Conservation (phyloP, 176 grass and related monocot species). For the Elaeis guineensis region DNA sequence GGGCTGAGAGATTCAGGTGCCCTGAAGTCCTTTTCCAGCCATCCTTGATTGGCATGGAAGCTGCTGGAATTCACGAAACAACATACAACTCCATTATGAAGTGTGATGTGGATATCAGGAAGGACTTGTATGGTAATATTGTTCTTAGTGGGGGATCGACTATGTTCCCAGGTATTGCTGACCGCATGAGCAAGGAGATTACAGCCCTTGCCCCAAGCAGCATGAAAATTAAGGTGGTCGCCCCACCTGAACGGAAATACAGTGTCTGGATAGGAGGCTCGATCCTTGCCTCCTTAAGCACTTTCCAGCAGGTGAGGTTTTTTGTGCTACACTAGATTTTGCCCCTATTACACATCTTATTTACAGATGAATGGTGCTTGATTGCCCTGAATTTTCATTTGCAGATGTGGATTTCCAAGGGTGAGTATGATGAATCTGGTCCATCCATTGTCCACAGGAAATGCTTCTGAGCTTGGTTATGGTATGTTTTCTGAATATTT, state of each 20-base stretch:
- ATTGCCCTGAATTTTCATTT: not conserved
- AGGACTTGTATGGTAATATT: constrained; percentile 8
- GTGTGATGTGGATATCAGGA: constrained; percentile 10
- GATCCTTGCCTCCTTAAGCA: constrained; percentile 8
- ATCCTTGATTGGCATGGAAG: constrained; percentile 13
- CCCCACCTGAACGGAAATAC: constrained; percentile 7
- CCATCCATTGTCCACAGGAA: constrained; percentile 11
- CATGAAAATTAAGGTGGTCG: constrained; percentile 12
- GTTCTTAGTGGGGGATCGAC: constrained; percentile 5
- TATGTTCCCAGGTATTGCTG: constrained; percentile 9
- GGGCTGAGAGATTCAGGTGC: constrained; percentile 10
- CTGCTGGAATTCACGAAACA: constrained; percentile 10
- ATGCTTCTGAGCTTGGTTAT: constrained; percentile 2
- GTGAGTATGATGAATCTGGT: constrained; percentile 9
- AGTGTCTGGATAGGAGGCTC: constrained; percentile 7
- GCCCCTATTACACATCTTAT: no score
- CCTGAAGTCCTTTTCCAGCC: constrained; percentile 9
- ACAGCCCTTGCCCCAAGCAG: constrained; percentile 5
- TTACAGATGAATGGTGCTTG: no score
- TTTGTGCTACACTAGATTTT: not conserved
- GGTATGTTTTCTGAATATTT: not conserved
- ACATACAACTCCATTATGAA: constrained; percentile 13
- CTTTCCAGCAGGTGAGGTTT: constrained; percentile 9
- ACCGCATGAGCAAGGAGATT: constrained; percentile 10
- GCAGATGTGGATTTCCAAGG: constrained; percentile 12